A percentile compares a stretch with the other conserved stretches of the same genome.
These are phyloP conservation scores for Pezicula neosporulosa DNA, from an alignment of 2,329 filamentous ascomycete species.

Conservation along the genomic window DNA sequence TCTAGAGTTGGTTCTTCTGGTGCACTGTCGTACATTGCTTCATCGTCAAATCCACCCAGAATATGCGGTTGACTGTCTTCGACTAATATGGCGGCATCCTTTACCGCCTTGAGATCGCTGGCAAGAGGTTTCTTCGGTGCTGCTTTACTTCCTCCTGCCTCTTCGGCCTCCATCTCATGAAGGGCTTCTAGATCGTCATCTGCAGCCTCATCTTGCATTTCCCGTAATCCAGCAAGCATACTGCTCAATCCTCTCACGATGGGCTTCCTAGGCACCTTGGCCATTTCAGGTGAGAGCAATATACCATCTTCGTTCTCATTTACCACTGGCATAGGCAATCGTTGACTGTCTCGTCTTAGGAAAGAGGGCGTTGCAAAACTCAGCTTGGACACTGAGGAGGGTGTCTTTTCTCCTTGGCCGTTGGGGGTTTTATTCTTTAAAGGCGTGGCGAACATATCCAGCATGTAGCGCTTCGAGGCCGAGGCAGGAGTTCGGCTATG, in stretches of 20 bases:
- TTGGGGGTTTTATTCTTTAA: conserved; percentile 45
- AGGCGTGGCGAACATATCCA: conserved; percentile 66
- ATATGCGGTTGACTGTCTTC: conserved; percentile 41
- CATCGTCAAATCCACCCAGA: conserved; percentile 62
- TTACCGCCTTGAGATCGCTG: conserved; percentile 13
- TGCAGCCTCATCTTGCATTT: conserved; percentile 64
- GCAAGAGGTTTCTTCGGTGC: conserved; percentile 15
- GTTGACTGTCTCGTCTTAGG: conserved; percentile 48
- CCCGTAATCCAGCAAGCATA: conserved; percentile 67
- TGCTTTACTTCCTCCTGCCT: conserved; percentile 8
- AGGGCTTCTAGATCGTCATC: conserved; percentile 75
- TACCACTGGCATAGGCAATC: conserved; percentile 43
- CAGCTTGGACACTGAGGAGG: conserved; percentile 49
- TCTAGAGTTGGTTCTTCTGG: conserved; percentile 41
- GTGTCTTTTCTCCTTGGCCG: conserved; percentile 36
- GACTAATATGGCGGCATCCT: conserved; percentile 35
- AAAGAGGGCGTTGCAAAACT: conserved; percentile 71
- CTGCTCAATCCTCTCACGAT: conserved; percentile 69
- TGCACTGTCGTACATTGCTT: conserved; percentile 52
- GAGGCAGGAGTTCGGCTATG: conserved; percentile 42
- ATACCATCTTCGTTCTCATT: conserved; percentile 52
- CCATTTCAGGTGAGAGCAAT: conserved; percentile 39
- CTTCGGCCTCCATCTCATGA: conserved; percentile 62
- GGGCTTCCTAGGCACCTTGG: conserved; percentile 54
- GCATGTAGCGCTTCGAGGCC: conserved; percentile 55